Conservation (phyloP, 2,329 filamentous ascomycete species). For the Paramyrothecium roridum region DNA sequence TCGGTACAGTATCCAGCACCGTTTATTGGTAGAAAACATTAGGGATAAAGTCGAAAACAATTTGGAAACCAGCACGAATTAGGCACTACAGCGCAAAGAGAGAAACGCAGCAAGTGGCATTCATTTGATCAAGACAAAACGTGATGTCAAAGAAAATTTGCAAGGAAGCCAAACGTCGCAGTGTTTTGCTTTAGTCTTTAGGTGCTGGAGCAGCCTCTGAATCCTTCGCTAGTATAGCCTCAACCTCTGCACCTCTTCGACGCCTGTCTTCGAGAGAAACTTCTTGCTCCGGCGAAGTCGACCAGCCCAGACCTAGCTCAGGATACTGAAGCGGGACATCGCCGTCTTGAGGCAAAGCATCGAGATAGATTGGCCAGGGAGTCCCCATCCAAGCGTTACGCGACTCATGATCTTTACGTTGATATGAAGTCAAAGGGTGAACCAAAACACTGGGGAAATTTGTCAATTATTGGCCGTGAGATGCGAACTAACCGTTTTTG, state of each 20-base stretch:
- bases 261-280: constrained; percentile 25
- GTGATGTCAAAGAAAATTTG: too few relatives aligned
- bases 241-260: constrained; percentile 21
- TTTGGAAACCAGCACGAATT: too few relatives aligned
- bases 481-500: too few relatives aligned
- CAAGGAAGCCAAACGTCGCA: too few relatives aligned
- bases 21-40: too few relatives aligned
- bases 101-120: too few relatives aligned
- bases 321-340: constrained; percentile 27
- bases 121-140: too few relatives aligned
- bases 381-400: constrained; percentile 29
- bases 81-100: too few relatives aligned
- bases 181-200: constrained; percentile 12
- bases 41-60: too few relatives aligned
- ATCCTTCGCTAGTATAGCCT: constrained; percentile 22
- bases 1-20: too few relatives aligned
- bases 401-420: constrained; percentile 26
- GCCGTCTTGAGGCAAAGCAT: constrained; percentile 19
- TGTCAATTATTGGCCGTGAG: not conserved
- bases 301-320: constrained; percentile 25
- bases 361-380: constrained; percentile 28
- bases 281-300: constrained; percentile 20
- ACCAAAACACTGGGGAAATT: constrained; percentile 23
- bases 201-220: constrained; percentile 27
- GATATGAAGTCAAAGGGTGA: constrained; percentile 24